phyloP scores from a whole-genome alignment of 345 rosid species.

The Carallia pectinifolia region DNA sequence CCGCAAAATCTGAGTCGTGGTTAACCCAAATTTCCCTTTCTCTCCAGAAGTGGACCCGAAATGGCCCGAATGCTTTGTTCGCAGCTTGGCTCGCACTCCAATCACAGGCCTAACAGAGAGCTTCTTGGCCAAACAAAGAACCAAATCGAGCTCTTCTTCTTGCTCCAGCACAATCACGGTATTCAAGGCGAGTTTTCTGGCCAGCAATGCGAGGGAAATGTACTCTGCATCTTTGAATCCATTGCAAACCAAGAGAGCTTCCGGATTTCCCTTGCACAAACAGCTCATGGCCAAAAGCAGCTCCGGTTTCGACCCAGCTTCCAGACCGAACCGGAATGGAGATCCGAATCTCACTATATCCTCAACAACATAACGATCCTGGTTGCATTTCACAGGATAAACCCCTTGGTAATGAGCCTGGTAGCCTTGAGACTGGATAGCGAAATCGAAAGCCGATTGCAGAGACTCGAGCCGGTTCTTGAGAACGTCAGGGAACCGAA shows the following conservation, averaged over 20 bases:
- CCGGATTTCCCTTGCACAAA: constrained; percentile 66
- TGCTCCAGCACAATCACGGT: constrained; percentile 86
- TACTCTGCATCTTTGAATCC: constrained; percentile 89
- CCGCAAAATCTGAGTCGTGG: constrained; percentile 68
- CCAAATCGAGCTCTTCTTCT: constrained; percentile 85
- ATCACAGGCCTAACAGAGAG: constrained; percentile 62
- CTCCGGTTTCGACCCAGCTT: constrained; percentile 96
- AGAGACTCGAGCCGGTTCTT: constrained; percentile 79
- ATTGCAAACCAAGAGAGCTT: constrained; percentile 72
- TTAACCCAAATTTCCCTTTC: constrained; percentile 89
- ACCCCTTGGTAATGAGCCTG: constrained; percentile 82
- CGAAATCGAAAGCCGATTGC: constrained; percentile 69
- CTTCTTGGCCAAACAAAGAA: constrained; percentile 62
- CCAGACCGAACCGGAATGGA: constrained; percentile 74
- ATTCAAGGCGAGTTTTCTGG: constrained; percentile 69
- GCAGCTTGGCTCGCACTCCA: constrained; percentile 80
- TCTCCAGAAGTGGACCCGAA: constrained; percentile 95
- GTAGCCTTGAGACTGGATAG: constrained; percentile 56
- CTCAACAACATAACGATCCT: constrained; percentile 80
- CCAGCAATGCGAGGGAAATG: constrained; percentile 69
- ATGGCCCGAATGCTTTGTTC: constrained; percentile 90
- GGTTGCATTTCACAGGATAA: constrained; percentile 94
- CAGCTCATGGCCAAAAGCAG: constrained; percentile 87
- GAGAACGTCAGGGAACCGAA: constrained; percentile 77
- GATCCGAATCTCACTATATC: constrained; percentile 81